Base-by-base conservation (phyloP, 1,284 basidiomycete genomes). In the Chalciporus sp. region DNA sequence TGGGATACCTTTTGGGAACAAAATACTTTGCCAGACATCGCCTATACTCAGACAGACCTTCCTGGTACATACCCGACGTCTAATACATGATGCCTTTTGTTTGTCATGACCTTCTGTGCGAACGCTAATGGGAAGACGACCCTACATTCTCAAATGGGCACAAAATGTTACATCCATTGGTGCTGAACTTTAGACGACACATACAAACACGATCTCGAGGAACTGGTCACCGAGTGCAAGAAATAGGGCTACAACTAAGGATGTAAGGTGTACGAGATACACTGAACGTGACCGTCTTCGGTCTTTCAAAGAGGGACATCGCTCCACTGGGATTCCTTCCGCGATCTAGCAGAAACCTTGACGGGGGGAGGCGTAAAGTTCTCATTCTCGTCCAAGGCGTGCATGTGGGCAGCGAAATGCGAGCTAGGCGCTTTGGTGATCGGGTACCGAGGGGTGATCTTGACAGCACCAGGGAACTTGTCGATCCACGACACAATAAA, bases 341-440 rank as follows among this genome's bases (percentile, higher is more conserved):
- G 42, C 16, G 44, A 41, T 40, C 49, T 55, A n/a, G 55, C 28
- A 7, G 48, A 27, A 26, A 8, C 8, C 51, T 53, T 68, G 2
- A 45, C 37, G 0, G 65, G 68, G 7, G 47, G 40, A 23, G 7
- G 27, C 17, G 68, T 55, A 44, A 63, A 71, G 5, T 12, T 37
- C 7, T 46, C 35, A 23, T 49, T 53, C 2, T 23, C 50, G 10
- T 68, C 68, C 33, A 68, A 42, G 12, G 64, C 59, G 19, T 70
- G 52, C 17, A 3, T 53, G 1, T 63, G 39, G 5, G 68, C 65
- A 7, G 55, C 52, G 19, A 65, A 68, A 8, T 48, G 57, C 27
- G 67, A 71, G 43, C 68, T 71, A 1, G 69, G 55, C 2, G 70
- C 68, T 50, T 71, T 72, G n/a, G 67, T 72, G 19, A 59, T 42